Base-by-base conservation (phyloP, 805 yeast genomes). In the Saccharomycopsis sp. region DNA sequence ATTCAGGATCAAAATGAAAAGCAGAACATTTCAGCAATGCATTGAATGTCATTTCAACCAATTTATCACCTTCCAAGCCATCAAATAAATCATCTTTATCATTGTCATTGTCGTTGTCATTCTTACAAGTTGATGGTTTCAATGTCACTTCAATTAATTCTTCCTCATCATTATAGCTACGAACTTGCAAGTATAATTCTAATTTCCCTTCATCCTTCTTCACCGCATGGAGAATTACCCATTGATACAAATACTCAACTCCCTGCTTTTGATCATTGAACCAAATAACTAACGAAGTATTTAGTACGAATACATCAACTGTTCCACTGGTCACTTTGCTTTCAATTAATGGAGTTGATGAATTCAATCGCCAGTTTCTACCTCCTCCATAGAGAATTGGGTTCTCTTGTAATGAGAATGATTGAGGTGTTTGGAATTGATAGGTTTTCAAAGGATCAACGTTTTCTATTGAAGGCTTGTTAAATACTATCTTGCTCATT, bases 261-360 rank as follows among this genome's bases (percentile, higher is more conserved):
- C 74, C 73, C 23, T 56, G 60, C 2, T 58, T 59, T 26, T 58
- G 45, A 5, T 54, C 53, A 24, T 57, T 55, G 35, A 69, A 59
- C 75, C 75, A 70, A 2, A 69, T 46, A 1, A 68, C 51, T 3
- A 70, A 50, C 9, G 63, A 59, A 4, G 61, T 55, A 40, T 62
- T 63, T 40, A 69, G 40, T 1, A 65, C 64, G 51, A 66, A 70
- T 2, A 70, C 34, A 42, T 69, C 73, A 4, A 57, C 56, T 14
- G 9, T 14, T 14, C 35, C 35, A 8, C 17, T 31, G 19, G 11
- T 17, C 11, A 31, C 35, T 31, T 5, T 14, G 6, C 17, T 20
- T 20, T 14, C 11, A 26, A 13, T 26, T 26, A 26, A 8, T 26
- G 29, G 11, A 8, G 13, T 26, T 26, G 29, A 13, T 26, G 8